Percentiles rank a stretch among this genome's conserved stretches.
Evolutionary conservation across 1,284 basidiomycete species (phyloP).

Genomic region (Anthracocystis panici-leucophaei): DNA sequence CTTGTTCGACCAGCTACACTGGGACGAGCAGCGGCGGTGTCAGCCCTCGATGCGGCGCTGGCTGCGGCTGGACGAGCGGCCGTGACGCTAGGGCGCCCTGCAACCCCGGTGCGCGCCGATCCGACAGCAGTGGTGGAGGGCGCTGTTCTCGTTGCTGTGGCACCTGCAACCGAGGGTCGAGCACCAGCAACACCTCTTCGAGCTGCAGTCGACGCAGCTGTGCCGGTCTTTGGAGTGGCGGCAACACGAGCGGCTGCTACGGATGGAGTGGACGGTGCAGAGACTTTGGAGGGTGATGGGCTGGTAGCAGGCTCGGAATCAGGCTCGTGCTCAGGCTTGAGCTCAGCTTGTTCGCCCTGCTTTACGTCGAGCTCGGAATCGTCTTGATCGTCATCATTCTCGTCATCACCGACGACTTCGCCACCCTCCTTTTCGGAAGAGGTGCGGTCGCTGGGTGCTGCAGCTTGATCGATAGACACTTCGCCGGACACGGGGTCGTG

Average conservation of each 20-base stretch:
- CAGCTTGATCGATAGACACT: slow-evolving; percentile 21
- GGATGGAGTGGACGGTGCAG: slow-evolving; percentile 25
- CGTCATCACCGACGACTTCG: slow-evolving; percentile 13
- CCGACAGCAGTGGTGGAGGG: slow-evolving; percentile 12
- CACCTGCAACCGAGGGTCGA: slow-evolving; percentile 30
- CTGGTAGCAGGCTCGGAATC: neutral
- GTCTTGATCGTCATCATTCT: slow-evolving; percentile 4
- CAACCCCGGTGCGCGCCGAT: slow-evolving; percentile 20
- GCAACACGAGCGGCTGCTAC: slow-evolving; percentile 11
- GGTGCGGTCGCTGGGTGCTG: slow-evolving; percentile 31
- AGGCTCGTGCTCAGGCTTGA: neutral
- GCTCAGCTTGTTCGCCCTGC: slow-evolving; percentile 6
- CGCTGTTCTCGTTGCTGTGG: slow-evolving; percentile 13
- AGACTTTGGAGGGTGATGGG: slow-evolving; percentile 10
- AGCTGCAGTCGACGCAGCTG: slow-evolving; percentile 25
- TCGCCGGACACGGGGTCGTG: slow-evolving; percentile 14
- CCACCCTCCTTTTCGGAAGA: slow-evolving; percentile 49
- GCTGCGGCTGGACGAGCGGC: slow-evolving; percentile 10
- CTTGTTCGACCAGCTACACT: slow-evolving; percentile 34
- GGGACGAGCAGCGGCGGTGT: slow-evolving; percentile 14
- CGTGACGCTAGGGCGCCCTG: slow-evolving; percentile 26
- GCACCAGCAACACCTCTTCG: slow-evolving; percentile 26
- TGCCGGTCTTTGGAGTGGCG: slow-evolving; percentile 6
- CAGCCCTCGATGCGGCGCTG: slow-evolving; percentile 10
- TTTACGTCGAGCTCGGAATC: slow-evolving; percentile 14